These are phyloP conservation scores for Rhizoclosmatium sp. DNA, from an alignment of 192 early-diverging fungal species.

Conservation along the genomic window DNA sequence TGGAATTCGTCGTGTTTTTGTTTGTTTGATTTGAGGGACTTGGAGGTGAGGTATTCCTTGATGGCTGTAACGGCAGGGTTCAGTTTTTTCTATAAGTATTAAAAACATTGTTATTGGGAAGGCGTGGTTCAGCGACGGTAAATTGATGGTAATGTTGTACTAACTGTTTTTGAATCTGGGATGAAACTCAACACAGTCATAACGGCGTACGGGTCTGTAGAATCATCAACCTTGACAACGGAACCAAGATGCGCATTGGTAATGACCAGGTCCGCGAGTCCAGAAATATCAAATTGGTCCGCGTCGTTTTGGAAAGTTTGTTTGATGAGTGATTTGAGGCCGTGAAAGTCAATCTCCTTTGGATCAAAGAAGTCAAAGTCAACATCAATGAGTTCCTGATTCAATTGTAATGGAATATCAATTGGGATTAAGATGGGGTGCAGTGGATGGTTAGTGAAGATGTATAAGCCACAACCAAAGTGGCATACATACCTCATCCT, in stretches of 20 bases:
- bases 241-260: constrained; percentile 80
- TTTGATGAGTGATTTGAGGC: constrained; percentile 84
- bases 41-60: constrained; percentile 72
- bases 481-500: neutral
- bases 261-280: constrained; percentile 84
- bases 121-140: neutral
- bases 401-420: neutral
- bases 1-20: constrained; percentile 18
- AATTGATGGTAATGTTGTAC: neutral
- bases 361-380: constrained; percentile 97
- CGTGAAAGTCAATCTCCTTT: constrained; percentile 88
- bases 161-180: constrained; percentile 13
- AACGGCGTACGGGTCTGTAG: constrained; percentile 84
- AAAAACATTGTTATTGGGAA: neutral
- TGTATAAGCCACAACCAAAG: neutral
- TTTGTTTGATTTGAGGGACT: constrained; percentile 48
- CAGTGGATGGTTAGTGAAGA: no score
- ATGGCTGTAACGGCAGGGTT: constrained; percentile 21
- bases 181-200: constrained; percentile 77
- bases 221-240: constrained; percentile 87
- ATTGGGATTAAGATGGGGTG: neutral
- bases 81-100: constrained; percentile 9
- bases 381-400: constrained; percentile 70
- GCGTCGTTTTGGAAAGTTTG: constrained; percentile 84
- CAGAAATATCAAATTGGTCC: constrained; percentile 75